A percentile compares a stretch with the other conserved stretches of the same genome.
Conservation (phyloP, 331 rosid species). For the Phaseolus coccineus region DNA sequence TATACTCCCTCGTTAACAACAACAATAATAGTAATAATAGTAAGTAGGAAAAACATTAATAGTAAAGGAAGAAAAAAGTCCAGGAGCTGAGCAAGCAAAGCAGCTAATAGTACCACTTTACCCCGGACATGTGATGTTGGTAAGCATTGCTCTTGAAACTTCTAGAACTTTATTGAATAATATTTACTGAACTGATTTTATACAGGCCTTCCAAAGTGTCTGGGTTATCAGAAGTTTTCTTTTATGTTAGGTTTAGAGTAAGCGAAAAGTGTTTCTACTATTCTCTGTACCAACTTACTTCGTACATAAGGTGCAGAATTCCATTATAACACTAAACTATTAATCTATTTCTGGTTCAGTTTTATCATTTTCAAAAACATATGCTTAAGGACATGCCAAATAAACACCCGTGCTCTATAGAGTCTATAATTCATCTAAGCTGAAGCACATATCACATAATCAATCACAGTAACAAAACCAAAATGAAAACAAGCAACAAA, state of each 20-base stretch:
- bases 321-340: background rate
- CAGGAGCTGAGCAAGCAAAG: background rate
- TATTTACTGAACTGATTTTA: background rate
- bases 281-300: background rate
- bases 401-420: background rate
- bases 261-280: background rate
- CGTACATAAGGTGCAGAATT: background rate
- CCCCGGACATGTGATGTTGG: background rate
- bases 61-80: background rate
- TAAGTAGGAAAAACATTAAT: background rate
- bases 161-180: background rate
- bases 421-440: conserved; percentile 15
- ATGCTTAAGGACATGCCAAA: background rate
- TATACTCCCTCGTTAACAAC: background rate
- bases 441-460: background rate
- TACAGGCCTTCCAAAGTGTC: background rate
- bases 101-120: background rate
- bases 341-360: background rate
- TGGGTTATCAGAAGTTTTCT: background rate
- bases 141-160: background rate
- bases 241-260: background rate
- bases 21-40: background rate
- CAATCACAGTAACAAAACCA: conserved; percentile 2
- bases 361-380: conserved; percentile 2
- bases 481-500: conserved; percentile 16